Percentiles rank a stretch among this genome's conserved stretches.
Conservation (phyloP, 2,329 filamentous ascomycete genomes). For the Penicillium sp. region DNA sequence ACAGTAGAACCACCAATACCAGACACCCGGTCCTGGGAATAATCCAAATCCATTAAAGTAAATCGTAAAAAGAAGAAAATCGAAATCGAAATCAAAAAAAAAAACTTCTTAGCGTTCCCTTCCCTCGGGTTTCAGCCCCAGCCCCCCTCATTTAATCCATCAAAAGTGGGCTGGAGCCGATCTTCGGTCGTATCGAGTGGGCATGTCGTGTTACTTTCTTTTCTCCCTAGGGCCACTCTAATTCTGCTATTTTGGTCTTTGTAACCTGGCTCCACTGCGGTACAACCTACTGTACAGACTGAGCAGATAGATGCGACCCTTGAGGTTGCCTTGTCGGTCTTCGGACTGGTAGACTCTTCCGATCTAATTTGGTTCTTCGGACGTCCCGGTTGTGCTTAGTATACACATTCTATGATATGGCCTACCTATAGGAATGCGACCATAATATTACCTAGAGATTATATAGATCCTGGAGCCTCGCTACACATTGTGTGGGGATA, state of each 20-base stretch:
- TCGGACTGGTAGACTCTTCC: neutral
- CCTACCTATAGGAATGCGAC: too few relatives aligned
- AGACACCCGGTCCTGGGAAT: neutral
- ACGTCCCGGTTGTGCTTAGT: too few relatives aligned
- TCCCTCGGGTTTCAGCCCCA: conserved; percentile 9
- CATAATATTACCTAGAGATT: too few relatives aligned
- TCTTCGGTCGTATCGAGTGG: conserved; percentile 3
- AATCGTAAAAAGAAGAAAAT: neutral
- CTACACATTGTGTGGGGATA: too few relatives aligned
- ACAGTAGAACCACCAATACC: neutral
- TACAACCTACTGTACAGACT: neutral
- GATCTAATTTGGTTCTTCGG: neutral
- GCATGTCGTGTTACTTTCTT: conserved; percentile 4
- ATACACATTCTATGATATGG: too few relatives aligned
- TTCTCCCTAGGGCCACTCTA: neutral
- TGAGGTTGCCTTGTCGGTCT: neutral
- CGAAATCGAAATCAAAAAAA: neutral
- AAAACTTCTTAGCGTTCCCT: conserved; percentile 11
- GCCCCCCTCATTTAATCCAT: neutral
- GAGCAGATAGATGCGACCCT: neutral
- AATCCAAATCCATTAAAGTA: neutral
- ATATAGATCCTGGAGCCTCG: too few relatives aligned
- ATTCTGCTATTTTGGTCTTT: neutral
- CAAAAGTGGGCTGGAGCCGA: conserved; percentile 7
- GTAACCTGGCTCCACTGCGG: neutral